Evolutionary conservation across 345 rosid genomes (phyloP).

Genomic region (Rhodomyrtus tomentosa): DNA sequence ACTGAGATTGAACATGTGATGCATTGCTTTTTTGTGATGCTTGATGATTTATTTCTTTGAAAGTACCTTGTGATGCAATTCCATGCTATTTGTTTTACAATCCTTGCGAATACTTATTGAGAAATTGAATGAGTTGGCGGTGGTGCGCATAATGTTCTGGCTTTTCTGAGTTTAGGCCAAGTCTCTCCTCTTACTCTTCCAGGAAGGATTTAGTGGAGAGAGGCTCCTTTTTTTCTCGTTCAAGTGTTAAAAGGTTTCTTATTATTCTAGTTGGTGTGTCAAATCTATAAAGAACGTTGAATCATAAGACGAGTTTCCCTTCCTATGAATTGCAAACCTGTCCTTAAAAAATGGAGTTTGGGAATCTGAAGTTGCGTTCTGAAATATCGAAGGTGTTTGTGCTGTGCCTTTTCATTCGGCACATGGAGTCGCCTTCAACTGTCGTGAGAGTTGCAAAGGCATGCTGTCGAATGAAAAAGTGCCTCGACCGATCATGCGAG

Average conservation of each 20-base stretch:
- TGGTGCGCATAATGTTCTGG: not conserved
- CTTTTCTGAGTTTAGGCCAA: not conserved
- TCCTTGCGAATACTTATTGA: not conserved
- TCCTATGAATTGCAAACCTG: not conserved
- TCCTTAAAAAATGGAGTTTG: not conserved
- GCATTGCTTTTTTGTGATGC: not conserved
- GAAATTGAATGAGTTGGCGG: not conserved
- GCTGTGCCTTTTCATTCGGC: not conserved
- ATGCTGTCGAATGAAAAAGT: not conserved
- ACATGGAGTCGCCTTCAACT: not conserved
- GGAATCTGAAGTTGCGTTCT: not conserved
- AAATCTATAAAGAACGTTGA: not conserved
- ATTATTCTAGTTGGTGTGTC: not conserved
- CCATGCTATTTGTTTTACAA: not conserved
- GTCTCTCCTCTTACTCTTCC: not conserved
- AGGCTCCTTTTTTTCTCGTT: not conserved
- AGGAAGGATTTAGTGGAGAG: not conserved
- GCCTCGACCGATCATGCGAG: no score
- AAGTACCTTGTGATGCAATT: constrained; percentile 2
- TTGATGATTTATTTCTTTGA: not conserved
- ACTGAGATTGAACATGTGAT: not conserved
- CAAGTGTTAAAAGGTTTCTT: not conserved
- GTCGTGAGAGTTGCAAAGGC: not conserved
- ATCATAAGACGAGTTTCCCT: not conserved
- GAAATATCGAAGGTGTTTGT: not conserved